Percentiles rank a stretch among this genome's conserved stretches.
Evolutionary conservation across 2,329 filamentous ascomycete genomes (phyloP).

Genomic region (Graphilbum fragrans): DNA sequence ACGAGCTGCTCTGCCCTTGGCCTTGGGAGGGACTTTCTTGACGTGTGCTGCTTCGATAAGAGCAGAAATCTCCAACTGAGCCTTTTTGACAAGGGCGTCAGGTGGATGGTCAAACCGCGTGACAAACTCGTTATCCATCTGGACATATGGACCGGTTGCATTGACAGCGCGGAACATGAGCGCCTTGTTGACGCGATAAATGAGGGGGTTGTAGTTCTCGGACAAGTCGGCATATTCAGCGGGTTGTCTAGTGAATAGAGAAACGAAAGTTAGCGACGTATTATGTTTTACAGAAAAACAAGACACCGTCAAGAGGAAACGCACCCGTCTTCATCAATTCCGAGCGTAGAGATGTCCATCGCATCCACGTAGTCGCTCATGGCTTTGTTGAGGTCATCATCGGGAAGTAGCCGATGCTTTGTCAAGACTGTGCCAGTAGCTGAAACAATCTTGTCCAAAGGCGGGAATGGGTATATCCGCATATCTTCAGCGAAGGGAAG

Average conservation of each 20-base stretch:
- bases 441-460: conserved; percentile 76
- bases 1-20: conserved; percentile 57
- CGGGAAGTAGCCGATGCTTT: conserved; percentile 75
- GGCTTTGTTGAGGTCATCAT: conserved; percentile 56
- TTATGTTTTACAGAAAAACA: not conserved
- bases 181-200: conserved; percentile 84
- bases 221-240: conserved; percentile 66
- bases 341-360: conserved; percentile 73
- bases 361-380: conserved; percentile 89
- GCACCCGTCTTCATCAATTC: conserved; percentile 62
- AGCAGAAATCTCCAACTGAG: conserved; percentile 43
- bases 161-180: conserved; percentile 73
- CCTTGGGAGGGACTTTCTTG: conserved; percentile 78
- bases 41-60: conserved; percentile 63
- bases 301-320: not conserved
- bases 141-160: conserved; percentile 50
- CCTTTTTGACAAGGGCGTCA: conserved; percentile 47
- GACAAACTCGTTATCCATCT: conserved; percentile 50
- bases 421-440: conserved; percentile 70
- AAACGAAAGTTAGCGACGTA: not conserved
- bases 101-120: conserved; percentile 61
- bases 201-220: conserved; percentile 68
- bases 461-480: conserved; percentile 80
- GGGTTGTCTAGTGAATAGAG: conserved; percentile 19
- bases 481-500: conserved; percentile 91